phyloP scores from a whole-genome alignment of 768 basidiomycete species.

The Calocybe indica region DNA sequence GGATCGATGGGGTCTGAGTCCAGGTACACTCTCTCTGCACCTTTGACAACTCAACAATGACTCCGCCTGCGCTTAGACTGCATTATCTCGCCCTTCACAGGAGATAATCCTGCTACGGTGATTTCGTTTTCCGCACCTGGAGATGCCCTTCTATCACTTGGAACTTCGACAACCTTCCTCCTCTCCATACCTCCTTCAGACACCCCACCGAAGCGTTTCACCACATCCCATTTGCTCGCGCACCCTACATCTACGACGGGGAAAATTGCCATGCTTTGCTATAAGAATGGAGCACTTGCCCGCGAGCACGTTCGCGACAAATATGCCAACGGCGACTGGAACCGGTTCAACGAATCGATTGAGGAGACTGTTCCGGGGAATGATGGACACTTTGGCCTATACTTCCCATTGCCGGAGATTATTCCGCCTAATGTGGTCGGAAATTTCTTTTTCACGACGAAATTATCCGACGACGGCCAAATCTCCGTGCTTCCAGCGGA shows the following conservation, averaged over 20 bases:
- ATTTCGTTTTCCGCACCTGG: constrained; percentile 68
- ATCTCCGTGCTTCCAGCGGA: constrained; percentile 19
- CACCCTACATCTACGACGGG: constrained; percentile 57
- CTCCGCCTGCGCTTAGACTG: constrained; percentile 44
- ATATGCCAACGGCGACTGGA: constrained; percentile 60
- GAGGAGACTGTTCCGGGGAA: constrained; percentile 50
- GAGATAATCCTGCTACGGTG: constrained; percentile 86
- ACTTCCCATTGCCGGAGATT: constrained; percentile 84
- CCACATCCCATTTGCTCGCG: constrained; percentile 68
- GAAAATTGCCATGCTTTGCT: constrained; percentile 88
- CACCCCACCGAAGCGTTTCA: constrained; percentile 61
- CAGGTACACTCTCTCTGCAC: constrained; percentile 33
- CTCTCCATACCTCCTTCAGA: constrained; percentile 67
- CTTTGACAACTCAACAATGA: background rate
- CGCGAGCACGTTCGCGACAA: constrained; percentile 71
- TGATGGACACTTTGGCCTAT: constrained; percentile 60
- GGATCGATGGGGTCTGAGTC: constrained; percentile 66
- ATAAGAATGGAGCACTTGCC: constrained; percentile 83
- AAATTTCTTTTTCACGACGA: constrained; percentile 53
- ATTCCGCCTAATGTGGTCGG: constrained; percentile 76
- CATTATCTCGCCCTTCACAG: constrained; percentile 78
- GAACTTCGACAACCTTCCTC: constrained; percentile 84
- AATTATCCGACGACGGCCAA: constrained; percentile 17
- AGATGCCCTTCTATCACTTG: constrained; percentile 81
- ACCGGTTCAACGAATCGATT: constrained; percentile 61